phyloP scores from a whole-genome alignment of 108 stramenopile genomes.

The Poteriospumella lacustris region DNA sequence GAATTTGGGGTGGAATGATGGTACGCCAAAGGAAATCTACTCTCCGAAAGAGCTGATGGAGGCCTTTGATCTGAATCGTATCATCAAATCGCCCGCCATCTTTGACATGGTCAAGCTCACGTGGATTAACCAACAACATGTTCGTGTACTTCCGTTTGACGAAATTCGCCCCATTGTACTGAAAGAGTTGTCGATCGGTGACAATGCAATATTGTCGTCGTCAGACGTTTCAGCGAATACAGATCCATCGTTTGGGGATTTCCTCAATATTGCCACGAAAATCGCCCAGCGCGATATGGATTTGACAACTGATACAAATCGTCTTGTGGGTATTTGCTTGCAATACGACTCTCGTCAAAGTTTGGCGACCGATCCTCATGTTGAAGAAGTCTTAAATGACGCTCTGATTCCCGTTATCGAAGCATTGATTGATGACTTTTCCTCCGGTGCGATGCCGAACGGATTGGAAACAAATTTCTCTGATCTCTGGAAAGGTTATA shows the following conservation, averaged over 20 bases:
- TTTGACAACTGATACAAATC: not conserved
- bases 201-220: not conserved
- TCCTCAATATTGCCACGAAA: no score
- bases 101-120: slow-evolving; percentile 90
- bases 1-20: slow-evolving; percentile 90
- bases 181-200: not conserved
- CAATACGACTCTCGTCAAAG: not conserved
- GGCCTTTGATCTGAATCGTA: slow-evolving; percentile 75
- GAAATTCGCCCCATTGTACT: no score
- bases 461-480: not conserved
- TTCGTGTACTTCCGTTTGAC: slow-evolving; percentile 35
- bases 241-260: no score
- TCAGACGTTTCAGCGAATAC: no score
- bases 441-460: not conserved
- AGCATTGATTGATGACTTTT: not conserved
- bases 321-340: not conserved
- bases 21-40: slow-evolving; percentile 91
- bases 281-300: slow-evolving; percentile 14
- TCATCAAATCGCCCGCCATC: slow-evolving; percentile 82
- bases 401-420: not conserved
- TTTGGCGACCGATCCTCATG: not conserved
- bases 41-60: slow-evolving; percentile 85
- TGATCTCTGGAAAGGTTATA: slow-evolving; percentile 11
- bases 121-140: slow-evolving; percentile 81
- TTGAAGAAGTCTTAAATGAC: not conserved